A percentile compares a stretch with the other conserved stretches of the same genome.
phyloP scores from a whole-genome alignment of 1,284 basidiomycete genomes.

The Jaminaea rosea region DNA sequence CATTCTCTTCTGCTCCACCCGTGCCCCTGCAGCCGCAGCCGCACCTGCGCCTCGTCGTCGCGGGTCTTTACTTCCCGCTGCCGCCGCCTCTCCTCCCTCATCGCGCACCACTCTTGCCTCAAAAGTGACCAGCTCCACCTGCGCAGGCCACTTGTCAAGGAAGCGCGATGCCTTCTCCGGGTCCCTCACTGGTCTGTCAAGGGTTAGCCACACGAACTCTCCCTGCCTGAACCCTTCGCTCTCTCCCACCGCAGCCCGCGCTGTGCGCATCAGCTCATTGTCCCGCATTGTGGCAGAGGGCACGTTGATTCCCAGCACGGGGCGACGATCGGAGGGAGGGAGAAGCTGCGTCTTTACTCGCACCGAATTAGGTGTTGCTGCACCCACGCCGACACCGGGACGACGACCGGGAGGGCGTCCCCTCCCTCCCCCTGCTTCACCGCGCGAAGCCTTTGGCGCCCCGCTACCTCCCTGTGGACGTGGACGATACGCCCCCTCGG shows the following conservation, averaged over 20 bases:
- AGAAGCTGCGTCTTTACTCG: slow-evolving; percentile 15
- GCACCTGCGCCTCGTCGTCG: too few relatives aligned
- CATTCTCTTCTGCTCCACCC: slow-evolving; percentile 1
- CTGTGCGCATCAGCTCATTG: slow-evolving; percentile 7
- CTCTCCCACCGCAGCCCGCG: slow-evolving; percentile 10
- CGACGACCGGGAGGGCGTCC: background rate
- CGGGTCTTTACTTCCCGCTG: too few relatives aligned
- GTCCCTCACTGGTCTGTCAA: slow-evolving; percentile 17
- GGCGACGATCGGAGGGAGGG: slow-evolving; percentile 7
- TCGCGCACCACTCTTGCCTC: too few relatives aligned
- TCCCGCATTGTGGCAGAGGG: slow-evolving; percentile 19
- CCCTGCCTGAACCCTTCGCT: slow-evolving; percentile 24
- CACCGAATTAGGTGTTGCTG: slow-evolving; percentile 8
- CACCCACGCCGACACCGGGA: background rate
- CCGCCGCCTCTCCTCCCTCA: too few relatives aligned
- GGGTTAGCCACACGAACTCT: slow-evolving; percentile 21
- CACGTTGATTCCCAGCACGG: background rate
- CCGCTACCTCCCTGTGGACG: slow-evolving; percentile 10
- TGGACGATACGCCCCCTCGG: background rate
- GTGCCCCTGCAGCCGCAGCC: too few relatives aligned
- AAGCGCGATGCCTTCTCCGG: slow-evolving; percentile 3
- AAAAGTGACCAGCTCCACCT: slow-evolving; percentile 16
- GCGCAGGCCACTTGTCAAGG: slow-evolving; percentile 19
- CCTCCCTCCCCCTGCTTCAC: too few relatives aligned
- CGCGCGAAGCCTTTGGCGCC: too few relatives aligned